These are phyloP conservation scores for Cichorium intybus DNA, from an alignment of 140 eudicot genomes.

Conservation along the genomic window DNA sequence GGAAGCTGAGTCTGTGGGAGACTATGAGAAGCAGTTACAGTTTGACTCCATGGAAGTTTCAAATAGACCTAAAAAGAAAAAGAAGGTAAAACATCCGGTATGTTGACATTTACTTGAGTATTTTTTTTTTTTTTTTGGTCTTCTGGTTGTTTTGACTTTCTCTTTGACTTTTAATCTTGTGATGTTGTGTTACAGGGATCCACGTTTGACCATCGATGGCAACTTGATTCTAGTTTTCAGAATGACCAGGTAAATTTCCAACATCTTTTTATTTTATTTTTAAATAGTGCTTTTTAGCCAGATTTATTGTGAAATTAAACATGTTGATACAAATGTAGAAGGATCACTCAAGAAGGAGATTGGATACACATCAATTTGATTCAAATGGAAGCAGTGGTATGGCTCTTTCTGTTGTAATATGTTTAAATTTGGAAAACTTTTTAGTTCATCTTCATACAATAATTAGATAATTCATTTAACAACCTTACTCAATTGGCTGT, in stretches of 20 bases:
- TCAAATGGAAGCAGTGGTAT: slow-evolving; percentile 83
- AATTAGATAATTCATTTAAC: slow-evolving; percentile 54
- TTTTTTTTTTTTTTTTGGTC: slow-evolving; percentile 7
- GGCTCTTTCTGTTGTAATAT: slow-evolving; percentile 20
- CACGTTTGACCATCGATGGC: slow-evolving; percentile 67
- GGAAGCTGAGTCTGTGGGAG: slow-evolving; percentile 84
- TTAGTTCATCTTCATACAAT: slow-evolving; percentile 19
- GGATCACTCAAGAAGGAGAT: slow-evolving; percentile 67
- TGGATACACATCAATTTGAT: slow-evolving; percentile 70
- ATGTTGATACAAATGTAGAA: slow-evolving; percentile 40
- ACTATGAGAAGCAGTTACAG: slow-evolving; percentile 64
- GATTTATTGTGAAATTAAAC: neutral
- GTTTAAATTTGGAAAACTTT: slow-evolving; percentile 4
- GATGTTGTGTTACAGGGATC: slow-evolving; percentile 48
- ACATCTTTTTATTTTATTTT: neutral
- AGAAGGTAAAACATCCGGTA: slow-evolving; percentile 83
- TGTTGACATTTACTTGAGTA: neutral
- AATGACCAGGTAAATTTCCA: slow-evolving; percentile 63
- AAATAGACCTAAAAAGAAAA: slow-evolving; percentile 80
- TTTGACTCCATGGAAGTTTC: slow-evolving; percentile 71
- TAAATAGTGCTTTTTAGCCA: neutral
- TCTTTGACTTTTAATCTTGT: neutral
- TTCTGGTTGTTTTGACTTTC: neutral
- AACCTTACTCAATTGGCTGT: slow-evolving; percentile 39
- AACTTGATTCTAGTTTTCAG: slow-evolving; percentile 54